phyloP scores from a whole-genome alignment of 1,284 basidiomycete genomes.

The Xerocomus minutiporus region DNA sequence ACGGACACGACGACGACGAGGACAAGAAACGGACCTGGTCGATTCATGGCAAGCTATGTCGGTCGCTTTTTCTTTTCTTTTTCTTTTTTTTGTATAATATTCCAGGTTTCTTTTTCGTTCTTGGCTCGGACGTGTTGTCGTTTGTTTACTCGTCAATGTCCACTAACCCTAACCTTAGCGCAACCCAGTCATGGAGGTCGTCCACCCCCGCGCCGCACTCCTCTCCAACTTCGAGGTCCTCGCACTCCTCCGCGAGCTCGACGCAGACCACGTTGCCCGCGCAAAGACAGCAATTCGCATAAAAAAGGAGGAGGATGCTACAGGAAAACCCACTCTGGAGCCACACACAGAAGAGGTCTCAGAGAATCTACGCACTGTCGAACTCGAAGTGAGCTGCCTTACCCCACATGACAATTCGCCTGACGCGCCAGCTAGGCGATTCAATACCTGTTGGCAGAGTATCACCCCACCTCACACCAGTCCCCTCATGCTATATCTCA shows the following conservation, averaged over 20 bases:
- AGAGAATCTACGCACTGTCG: conserved; percentile 83
- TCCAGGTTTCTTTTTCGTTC: conserved; percentile 14
- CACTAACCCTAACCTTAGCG: conserved; percentile 27
- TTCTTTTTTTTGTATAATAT: conserved; percentile 3
- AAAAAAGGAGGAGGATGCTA: conserved; percentile 66
- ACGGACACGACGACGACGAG: neutral
- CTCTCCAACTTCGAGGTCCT: conserved; percentile 88
- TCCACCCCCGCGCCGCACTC: conserved; percentile 74
- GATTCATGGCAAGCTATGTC: conserved; percentile 20
- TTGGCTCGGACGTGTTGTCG: conserved; percentile 23
- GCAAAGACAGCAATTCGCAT: conserved; percentile 60
- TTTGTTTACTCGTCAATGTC: conserved; percentile 15
- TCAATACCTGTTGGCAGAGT: conserved; percentile 72
- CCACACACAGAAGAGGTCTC: conserved; percentile 51
- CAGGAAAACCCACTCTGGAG: conserved; percentile 34
- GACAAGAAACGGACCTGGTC: conserved; percentile 26
- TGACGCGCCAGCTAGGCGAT: conserved; percentile 54
- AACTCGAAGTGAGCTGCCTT: conserved; percentile 68
- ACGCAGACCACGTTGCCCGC: conserved; percentile 64
- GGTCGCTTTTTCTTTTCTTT: neutral
- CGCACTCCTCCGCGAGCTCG: conserved; percentile 70
- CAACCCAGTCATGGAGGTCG: conserved; percentile 38
- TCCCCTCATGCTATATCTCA: conserved; percentile 59
- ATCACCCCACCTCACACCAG: conserved; percentile 68
- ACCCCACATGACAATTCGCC: neutral